These are phyloP conservation scores for Secale cereale DNA, from an alignment of 176 grass and related monocot species.

Conservation along the genomic window DNA sequence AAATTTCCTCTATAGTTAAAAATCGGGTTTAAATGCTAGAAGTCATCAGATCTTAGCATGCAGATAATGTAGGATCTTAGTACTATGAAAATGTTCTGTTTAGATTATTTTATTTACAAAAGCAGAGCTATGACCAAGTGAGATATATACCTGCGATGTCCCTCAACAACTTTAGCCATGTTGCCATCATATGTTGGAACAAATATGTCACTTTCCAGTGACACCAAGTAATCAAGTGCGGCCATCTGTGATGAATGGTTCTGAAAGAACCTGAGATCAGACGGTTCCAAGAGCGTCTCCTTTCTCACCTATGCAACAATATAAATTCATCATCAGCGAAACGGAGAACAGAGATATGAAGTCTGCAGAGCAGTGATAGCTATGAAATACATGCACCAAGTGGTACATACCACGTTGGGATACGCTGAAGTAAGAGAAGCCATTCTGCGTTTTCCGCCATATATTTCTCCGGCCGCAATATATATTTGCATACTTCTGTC, in stretches of 20 bases:
- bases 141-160: conserved; percentile 52
- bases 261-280: conserved; percentile 33
- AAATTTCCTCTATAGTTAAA: not conserved
- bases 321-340: conserved; percentile 8
- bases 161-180: conserved; percentile 58
- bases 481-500: conserved; percentile 63
- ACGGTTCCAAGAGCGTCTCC: conserved; percentile 31
- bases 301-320: conserved; percentile 34
- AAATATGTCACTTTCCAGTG: conserved; percentile 58
- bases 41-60: not conserved
- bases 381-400: not conserved
- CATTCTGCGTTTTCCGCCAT: conserved; percentile 56
- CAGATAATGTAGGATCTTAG: not conserved
- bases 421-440: conserved; percentile 47
- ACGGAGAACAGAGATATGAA: not conserved
- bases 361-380: not conserved
- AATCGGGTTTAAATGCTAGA: not conserved
- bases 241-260: conserved; percentile 63
- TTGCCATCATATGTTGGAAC: conserved; percentile 55
- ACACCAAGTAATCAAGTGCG: conserved; percentile 60
- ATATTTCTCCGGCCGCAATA: conserved; percentile 76
- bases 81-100: not conserved
- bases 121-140: not conserved
- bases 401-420: conserved; percentile 58
- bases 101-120: not conserved